These are phyloP conservation scores for Candida multigemmis DNA, from an alignment of 805 yeast genomes.

Conservation along the genomic window DNA sequence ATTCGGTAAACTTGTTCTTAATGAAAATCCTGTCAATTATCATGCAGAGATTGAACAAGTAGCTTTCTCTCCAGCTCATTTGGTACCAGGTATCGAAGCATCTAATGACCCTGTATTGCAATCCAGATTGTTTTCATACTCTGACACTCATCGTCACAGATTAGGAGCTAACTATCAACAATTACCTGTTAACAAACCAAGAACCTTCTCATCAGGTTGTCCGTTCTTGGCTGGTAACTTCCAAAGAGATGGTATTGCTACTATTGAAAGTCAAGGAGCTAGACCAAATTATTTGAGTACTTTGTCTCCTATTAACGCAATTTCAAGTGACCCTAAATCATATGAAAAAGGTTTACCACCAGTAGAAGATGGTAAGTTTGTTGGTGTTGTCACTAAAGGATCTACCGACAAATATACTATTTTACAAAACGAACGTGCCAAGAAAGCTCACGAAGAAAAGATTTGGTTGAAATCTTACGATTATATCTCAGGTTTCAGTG, in stretches of 20 bases:
- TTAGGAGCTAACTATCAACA: conserved; percentile 63
- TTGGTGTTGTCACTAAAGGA: conserved; percentile 22
- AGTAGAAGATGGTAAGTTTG: conserved; percentile 13
- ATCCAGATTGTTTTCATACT: conserved; percentile 72
- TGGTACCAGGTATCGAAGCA: conserved; percentile 78
- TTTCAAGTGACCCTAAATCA: conserved; percentile 9
- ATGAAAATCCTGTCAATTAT: conserved; percentile 49
- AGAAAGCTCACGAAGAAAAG: conserved; percentile 25
- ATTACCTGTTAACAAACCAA: conserved; percentile 47
- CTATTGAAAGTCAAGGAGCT: conserved; percentile 26
- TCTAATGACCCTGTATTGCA: conserved; percentile 81
- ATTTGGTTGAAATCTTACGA: conserved; percentile 26
- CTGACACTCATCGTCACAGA: conserved; percentile 82
- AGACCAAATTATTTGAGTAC: conserved; percentile 46
- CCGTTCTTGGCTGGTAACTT: conserved; percentile 17
- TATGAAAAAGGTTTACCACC: conserved; percentile 11
- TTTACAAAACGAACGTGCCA: conserved; percentile 17
- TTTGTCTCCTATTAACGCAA: conserved; percentile 19
- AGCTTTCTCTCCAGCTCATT: conserved; percentile 78
- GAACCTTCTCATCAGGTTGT: conserved; percentile 17
- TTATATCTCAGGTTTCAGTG: conserved; percentile 31
- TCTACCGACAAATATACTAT: conserved; percentile 13
- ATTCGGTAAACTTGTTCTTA: conserved; percentile 45
- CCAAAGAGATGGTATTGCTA: conserved; percentile 13
- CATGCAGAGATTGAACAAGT: conserved; percentile 60